Evolutionary conservation across 2,329 filamentous ascomycete species (phyloP), one percentile per base, ranked within the genome.

Genomic region (Rutstroemia sp.): DNA sequence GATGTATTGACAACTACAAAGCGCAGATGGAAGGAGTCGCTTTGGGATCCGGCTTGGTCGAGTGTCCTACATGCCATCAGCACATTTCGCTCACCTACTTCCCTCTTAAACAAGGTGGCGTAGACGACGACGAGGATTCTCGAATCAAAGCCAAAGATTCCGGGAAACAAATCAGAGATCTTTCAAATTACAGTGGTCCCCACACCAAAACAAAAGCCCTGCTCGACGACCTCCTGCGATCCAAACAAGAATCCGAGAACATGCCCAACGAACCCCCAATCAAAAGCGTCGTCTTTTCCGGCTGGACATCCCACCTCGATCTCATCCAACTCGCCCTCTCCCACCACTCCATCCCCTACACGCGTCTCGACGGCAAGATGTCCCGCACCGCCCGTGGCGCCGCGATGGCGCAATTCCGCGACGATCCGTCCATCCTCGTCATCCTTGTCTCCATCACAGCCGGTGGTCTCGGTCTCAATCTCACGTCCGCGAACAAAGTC

Each of bases 281-380:
- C 72, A 97, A 96, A 71, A 94, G 90, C 25, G 91, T 99, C 14
- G 85, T 99, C 6, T 97, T 97, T 72, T 96, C 91, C 0, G 86
- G 86, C n/a, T 97, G 94, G 92, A 97, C 94, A 0, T 86, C 88
- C 0, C 92, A 97, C 69, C 82, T 99, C 16, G 92, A 97, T 69
- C 81, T 99, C 19, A 95, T 99, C 63, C 85, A 94, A 68, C 78
- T 90, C 50, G 92, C 92, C 0, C 79, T 97, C 14, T 77, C 83
- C 30, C 78, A 82, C 50, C 79, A 79, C 10, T 77, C 79, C 9
- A 88, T 95, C 69, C 75, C 72, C 1, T 92, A 83, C 67, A 82
- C 83, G 4, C 88, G 94, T n/a, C 83, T 99, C 2, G 94, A 97
- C 65, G 94, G 94, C 52, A 89, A 84, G 61, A 95, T 97, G 90